Conservation (phyloP, 2,329 filamentous ascomycete species). For the Aspergillus ochraceus region DNA sequence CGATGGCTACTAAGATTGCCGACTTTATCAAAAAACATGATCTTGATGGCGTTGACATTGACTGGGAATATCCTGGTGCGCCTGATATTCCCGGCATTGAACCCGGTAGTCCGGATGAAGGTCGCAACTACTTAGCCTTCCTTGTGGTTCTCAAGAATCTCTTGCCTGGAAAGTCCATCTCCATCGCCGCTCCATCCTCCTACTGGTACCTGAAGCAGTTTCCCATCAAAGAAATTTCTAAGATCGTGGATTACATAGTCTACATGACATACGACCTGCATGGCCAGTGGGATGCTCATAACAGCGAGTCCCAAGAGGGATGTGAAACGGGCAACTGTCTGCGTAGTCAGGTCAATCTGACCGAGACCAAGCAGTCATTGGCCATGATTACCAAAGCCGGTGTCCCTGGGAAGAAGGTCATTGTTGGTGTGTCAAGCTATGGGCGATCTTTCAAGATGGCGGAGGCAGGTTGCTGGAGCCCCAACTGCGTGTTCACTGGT, state of each 20-base stretch:
- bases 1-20: constrained; percentile 38
- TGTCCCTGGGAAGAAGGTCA: constrained; percentile 16
- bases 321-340: constrained; percentile 34
- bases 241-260: constrained; percentile 13
- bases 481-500: constrained; percentile 37
- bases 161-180: constrained; percentile 20
- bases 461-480: constrained; percentile 28
- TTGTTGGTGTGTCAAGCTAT: constrained; percentile 38
- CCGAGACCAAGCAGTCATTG: constrained; percentile 37
- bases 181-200: constrained; percentile 28
- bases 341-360: constrained; percentile 43
- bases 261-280: constrained; percentile 21
- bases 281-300: constrained; percentile 11
- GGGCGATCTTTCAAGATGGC: constrained; percentile 39
- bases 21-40: constrained; percentile 11
- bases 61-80: constrained; percentile 17
- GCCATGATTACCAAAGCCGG: constrained; percentile 26
- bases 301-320: not conserved
- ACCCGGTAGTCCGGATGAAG: constrained; percentile 25
- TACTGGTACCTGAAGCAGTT: constrained; percentile 27
- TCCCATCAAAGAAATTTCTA: constrained; percentile 5
- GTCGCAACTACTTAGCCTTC: constrained; percentile 36
- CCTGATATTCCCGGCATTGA: constrained; percentile 23
- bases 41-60: constrained; percentile 16
- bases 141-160: constrained; percentile 24